Percentiles rank a stretch among this genome's conserved stretches.
These are phyloP conservation scores for Myriosclerotinia curreyana DNA, from an alignment of 2,329 filamentous ascomycete genomes.

Conservation along the genomic window DNA sequence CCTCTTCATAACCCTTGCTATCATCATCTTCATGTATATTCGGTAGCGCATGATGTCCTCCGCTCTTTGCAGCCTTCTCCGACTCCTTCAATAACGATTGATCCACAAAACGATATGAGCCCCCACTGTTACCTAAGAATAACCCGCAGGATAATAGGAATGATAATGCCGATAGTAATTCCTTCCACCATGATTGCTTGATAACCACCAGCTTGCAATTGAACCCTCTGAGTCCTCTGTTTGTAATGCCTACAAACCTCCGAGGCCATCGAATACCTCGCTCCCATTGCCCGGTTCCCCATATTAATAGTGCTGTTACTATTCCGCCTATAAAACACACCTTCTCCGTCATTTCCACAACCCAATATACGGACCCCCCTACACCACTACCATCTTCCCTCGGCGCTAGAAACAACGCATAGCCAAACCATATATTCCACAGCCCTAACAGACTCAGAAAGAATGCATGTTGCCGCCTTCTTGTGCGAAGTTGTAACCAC, in stretches of 20 bases:
- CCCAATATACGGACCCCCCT: conserved; percentile 94
- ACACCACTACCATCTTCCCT: conserved; percentile 89
- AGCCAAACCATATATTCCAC: conserved; percentile 84
- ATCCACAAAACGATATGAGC: conserved; percentile 75
- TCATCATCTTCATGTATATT: conserved; percentile 56
- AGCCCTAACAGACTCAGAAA: conserved; percentile 75
- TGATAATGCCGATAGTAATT: conserved; percentile 66
- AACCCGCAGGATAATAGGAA: conserved; percentile 77
- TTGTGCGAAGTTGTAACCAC: conserved; percentile 84
- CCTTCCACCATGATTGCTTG: conserved; percentile 76
- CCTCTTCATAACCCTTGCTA: conserved; percentile 73
- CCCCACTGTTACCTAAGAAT: conserved; percentile 65
- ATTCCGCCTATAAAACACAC: conserved; percentile 88
- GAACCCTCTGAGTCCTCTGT: conserved; percentile 84
- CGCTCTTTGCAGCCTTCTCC: conserved; percentile 55
- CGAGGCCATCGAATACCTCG: conserved; percentile 91
- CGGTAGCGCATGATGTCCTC: conserved; percentile 41
- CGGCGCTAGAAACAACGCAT: conserved; percentile 91
- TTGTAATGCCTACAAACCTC: conserved; percentile 84
- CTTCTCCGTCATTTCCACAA: conserved; percentile 85
- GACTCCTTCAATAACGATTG: conserved; percentile 57
- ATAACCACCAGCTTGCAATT: conserved; percentile 96
- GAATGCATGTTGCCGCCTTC: conserved; percentile 88
- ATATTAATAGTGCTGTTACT: conserved; percentile 81
- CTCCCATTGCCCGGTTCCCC: conserved; percentile 96